A percentile compares a stretch with the other conserved stretches of the same genome.
These are phyloP conservation scores for Prunus fruticosa DNA, from an alignment of 306 rosid genomes.

Conservation along the genomic window DNA sequence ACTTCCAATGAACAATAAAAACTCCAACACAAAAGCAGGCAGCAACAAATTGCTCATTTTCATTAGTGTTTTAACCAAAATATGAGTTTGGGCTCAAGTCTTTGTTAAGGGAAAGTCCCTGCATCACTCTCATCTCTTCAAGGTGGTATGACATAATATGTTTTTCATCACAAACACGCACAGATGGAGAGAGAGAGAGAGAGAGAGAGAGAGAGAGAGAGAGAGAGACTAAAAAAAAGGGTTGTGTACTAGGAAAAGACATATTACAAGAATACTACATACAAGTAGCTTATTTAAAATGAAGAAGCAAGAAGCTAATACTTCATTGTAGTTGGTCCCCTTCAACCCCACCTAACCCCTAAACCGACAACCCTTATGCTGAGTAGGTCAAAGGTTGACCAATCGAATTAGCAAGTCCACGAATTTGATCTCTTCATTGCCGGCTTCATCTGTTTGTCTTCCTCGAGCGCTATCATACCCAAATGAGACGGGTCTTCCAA, in stretches of 20 bases:
- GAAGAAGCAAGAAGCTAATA: neutral
- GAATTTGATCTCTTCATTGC: conserved; percentile 65
- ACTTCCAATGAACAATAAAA: neutral
- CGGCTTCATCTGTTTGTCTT: conserved; percentile 60
- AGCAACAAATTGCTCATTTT: neutral
- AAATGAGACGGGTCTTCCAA: conserved; percentile 71
- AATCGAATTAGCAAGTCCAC: conserved; percentile 39
- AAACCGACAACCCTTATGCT: neutral
- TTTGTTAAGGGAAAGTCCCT: neutral
- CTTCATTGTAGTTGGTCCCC: neutral
- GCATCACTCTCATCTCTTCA: neutral
- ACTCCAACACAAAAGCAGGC: neutral
- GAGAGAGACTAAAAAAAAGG: neutral
- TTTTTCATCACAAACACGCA: neutral
- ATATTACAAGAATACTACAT: neutral
- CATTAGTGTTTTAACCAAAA: neutral
- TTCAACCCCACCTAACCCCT: neutral
- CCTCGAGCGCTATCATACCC: conserved; percentile 64
- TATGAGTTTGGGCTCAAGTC: neutral
- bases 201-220: no score
- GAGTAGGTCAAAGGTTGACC: neutral
- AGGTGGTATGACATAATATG: neutral
- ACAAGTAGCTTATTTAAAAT: neutral
- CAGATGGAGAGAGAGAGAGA: neutral
- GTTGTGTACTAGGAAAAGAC: neutral